Evolutionary conservation across 345 rosid genomes (phyloP).

Genomic region (Lumnitzera littorea): DNA sequence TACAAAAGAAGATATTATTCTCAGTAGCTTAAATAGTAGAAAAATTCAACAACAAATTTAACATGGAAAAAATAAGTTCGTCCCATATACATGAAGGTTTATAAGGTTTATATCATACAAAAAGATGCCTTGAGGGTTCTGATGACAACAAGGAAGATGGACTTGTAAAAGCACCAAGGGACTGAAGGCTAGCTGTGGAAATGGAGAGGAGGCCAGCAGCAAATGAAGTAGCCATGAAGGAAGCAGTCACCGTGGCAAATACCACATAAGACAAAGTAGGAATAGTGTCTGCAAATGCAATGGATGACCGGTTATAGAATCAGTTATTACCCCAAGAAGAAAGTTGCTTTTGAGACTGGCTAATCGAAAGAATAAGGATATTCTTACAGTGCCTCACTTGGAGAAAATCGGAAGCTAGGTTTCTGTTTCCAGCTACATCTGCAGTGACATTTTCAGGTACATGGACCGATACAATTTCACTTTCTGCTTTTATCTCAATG

Average conservation of each 20-base stretch:
- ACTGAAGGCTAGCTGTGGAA: slow-evolving; percentile 73
- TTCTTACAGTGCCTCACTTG: slow-evolving; percentile 75
- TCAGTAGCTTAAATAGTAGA: no score
- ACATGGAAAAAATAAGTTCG: background rate
- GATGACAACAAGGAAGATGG: slow-evolving; percentile 44
- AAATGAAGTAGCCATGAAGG: slow-evolving; percentile 48
- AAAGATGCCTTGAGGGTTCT: slow-evolving; percentile 71
- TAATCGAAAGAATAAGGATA: background rate
- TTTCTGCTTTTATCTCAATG: slow-evolving; percentile 54
- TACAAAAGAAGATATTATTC: no score
- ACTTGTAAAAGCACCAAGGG: slow-evolving; percentile 58
- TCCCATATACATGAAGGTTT: background rate
- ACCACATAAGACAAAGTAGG: slow-evolving; percentile 46
- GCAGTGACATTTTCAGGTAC: slow-evolving; percentile 73
- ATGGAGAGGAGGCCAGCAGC: slow-evolving; percentile 68
- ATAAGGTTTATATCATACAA: slow-evolving; percentile 40
- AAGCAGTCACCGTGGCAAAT: slow-evolving; percentile 39
- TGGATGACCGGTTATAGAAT: background rate
- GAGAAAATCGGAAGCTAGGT: slow-evolving; percentile 62
- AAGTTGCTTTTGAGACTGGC: background rate
- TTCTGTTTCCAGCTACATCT: slow-evolving; percentile 86
- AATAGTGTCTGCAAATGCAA: slow-evolving; percentile 48
- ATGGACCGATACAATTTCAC: slow-evolving; percentile 33
- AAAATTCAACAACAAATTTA: no score
- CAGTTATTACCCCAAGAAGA: background rate